Base-by-base conservation (phyloP, 768 basidiomycete species). In the Lactarius sp. region DNA sequence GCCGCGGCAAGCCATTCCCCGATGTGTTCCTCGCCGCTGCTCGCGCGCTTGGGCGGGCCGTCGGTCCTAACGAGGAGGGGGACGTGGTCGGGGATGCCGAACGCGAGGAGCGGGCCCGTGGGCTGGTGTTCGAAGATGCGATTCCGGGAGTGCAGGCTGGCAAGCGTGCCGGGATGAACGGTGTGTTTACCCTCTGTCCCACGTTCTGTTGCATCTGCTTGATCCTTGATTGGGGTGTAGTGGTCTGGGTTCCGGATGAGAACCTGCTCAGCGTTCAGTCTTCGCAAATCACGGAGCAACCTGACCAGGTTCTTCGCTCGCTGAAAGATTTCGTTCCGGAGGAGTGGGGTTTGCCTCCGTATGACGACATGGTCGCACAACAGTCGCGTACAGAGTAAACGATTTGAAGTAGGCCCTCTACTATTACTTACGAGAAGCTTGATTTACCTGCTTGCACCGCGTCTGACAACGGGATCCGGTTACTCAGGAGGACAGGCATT, bases 121-220 rank as follows among this genome's bases (percentile, higher is more conserved):
- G 90, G 0, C 76, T 95, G 0, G 85, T 95, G 2, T 90, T 95
- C 62, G 92, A 95, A 73, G 92, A 95, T 72, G 85, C 84, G 4
- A 74, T 90, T 47, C 83, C 83, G 0, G 92, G 92, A 0, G 77
- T 94, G 66, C 83, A 87, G 67, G 90, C 91, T 7, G 92, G 86
- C 4, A 89, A 88, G 71, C 79, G 88, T 61, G 92, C 92, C 3
- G 91, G 90, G 12, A 94, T 94, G 92, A 81, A 85, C 61, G 91
- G 92, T 92, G 60, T 42, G 81, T 69, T 2, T n/a, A 34, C n/a
- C 27, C 22, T 27, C 10, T 8, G 27, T 3, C 27, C 27, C 27
- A 27, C 2, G 27, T 27, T 20, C 14, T 31, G 39, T 66, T 36
- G 20, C 14, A 2, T 37, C 18, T 58, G 13, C 44, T 41, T 39